Conservation (phyloP, 2,329 filamentous ascomycete species). For the Penicillium vulpinum region DNA sequence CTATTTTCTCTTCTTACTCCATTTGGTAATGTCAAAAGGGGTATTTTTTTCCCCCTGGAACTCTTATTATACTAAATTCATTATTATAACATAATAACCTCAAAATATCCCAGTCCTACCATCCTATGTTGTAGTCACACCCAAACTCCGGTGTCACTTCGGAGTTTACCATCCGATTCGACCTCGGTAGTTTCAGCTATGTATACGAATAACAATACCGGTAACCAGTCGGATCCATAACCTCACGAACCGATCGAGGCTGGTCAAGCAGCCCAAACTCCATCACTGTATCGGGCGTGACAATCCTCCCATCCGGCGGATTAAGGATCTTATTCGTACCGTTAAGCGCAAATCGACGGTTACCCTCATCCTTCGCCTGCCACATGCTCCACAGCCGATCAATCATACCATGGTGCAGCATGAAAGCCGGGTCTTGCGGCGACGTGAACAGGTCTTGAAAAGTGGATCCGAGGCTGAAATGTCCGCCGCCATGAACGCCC, state of each 20-base stretch:
- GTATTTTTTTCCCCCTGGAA: not conserved
- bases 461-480: slow-evolving; percentile 48
- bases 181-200: not conserved
- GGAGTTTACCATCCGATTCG: not conserved
- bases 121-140: no score
- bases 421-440: slow-evolving; percentile 49
- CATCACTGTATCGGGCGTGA: slow-evolving; percentile 19
- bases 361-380: slow-evolving; percentile 34
- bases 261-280: slow-evolving; percentile 21
- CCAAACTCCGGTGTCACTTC: not conserved
- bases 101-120: no score
- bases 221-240: slow-evolving; percentile 20
- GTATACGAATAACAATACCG: slow-evolving; percentile 21
- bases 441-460: slow-evolving; percentile 49
- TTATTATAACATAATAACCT: no score
- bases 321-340: slow-evolving; percentile 20
- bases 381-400: slow-evolving; percentile 51
- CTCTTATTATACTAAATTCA: not conserved
- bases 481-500: slow-evolving; percentile 48
- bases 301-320: slow-evolving; percentile 11
- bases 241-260: slow-evolving; percentile 13
- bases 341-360: slow-evolving; percentile 19
- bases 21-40: not conserved
- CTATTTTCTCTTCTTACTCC: slow-evolving; percentile 1
- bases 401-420: slow-evolving; percentile 49